Conservation (phyloP, 768 basidiomycete genomes). For the Mycena sanguinolenta region DNA sequence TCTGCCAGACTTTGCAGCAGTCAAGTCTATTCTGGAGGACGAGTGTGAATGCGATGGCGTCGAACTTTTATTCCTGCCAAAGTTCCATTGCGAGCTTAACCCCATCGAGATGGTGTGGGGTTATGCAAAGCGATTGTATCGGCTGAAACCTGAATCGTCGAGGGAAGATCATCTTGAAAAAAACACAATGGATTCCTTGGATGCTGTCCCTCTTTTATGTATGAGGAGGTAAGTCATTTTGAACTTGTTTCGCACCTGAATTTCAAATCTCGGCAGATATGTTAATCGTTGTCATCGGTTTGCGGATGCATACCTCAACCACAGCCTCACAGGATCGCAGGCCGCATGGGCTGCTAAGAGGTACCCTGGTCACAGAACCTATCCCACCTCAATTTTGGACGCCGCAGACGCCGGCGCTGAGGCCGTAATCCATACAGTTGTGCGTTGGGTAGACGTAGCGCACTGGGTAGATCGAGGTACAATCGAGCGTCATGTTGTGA, state of each 20-base stretch:
- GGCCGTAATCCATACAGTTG: too few species aligned
- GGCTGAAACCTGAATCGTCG: slow-evolving; percentile 9
- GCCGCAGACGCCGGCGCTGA: too few species aligned
- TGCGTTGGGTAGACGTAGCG: too few species aligned
- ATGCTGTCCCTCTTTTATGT: not conserved
- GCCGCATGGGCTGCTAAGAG: slow-evolving; percentile 40
- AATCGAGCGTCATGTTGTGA: too few species aligned
- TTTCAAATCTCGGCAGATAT: not conserved
- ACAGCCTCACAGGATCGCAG: not conserved
- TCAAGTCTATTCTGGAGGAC: not conserved
- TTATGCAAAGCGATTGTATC: slow-evolving; percentile 40
- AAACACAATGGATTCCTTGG: not conserved
- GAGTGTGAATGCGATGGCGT: not conserved
- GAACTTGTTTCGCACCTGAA: slow-evolving; percentile 13
- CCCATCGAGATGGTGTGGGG: slow-evolving; percentile 48
- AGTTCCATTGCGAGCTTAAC: slow-evolving; percentile 30
- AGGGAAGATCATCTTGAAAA: not conserved
- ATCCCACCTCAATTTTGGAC: slow-evolving; percentile 18
- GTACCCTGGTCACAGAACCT: slow-evolving; percentile 41
- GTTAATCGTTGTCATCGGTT: not conserved
- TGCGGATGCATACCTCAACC: too few species aligned
- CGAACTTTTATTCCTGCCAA: not conserved
- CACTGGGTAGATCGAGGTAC: too few species aligned
- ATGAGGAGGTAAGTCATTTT: slow-evolving; percentile 2
- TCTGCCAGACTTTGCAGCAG: not conserved